Conservation (phyloP, 352 stramenopile species). For the Globisporangium yorkense region DNA sequence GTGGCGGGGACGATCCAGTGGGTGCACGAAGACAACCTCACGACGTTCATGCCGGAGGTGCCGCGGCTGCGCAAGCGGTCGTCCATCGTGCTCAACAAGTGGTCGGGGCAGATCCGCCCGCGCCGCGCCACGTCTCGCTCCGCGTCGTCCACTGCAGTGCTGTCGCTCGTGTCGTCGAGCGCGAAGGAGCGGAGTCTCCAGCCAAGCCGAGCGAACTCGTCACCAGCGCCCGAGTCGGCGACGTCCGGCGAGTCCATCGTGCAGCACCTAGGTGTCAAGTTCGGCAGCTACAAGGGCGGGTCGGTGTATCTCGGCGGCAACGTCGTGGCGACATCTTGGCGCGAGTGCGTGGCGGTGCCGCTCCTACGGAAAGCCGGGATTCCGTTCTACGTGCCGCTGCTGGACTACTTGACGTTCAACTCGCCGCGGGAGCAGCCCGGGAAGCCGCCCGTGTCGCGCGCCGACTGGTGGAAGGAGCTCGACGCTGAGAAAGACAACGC, state of each 20-base stretch:
- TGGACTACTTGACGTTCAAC: constrained; percentile 67
- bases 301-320: constrained; percentile 78
- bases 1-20: constrained; percentile 44
- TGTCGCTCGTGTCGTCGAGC: constrained; percentile 35
- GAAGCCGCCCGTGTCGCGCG: constrained; percentile 19
- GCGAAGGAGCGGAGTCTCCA: not conserved
- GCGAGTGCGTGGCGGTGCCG: constrained; percentile 66
- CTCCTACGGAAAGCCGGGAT: constrained; percentile 65
- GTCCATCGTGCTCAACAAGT: constrained; percentile 70
- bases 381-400: constrained; percentile 66
- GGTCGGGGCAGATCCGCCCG: constrained; percentile 46
- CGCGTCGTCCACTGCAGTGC: constrained; percentile 50
- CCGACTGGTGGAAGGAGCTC: constrained; percentile 48
- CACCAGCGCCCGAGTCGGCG: constrained; percentile 6
- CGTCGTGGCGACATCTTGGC: constrained; percentile 64
- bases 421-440: constrained; percentile 28
- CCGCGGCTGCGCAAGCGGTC: constrained; percentile 66
- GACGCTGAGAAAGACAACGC: constrained; percentile 54
- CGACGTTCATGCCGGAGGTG: constrained; percentile 30
- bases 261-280: constrained; percentile 34
- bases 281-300: constrained; percentile 34
- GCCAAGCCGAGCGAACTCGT: not conserved
- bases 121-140: constrained; percentile 53
- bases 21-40: constrained; percentile 43
- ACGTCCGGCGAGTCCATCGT: constrained; percentile 24